Evolutionary conservation across 331 rosid species (phyloP).

Genomic region (Stylosanthes scabra): DNA sequence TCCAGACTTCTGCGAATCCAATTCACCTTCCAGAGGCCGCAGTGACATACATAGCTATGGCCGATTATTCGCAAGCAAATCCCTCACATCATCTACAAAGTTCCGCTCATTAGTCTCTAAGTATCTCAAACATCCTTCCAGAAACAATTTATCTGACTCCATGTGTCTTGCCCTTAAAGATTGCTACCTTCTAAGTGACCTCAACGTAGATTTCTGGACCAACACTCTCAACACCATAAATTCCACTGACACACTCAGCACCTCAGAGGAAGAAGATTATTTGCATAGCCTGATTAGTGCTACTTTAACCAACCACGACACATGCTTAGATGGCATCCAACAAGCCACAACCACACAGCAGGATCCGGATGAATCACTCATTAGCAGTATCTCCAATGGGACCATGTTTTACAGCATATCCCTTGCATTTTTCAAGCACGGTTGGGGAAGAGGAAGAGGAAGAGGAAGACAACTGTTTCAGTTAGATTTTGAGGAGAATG

Average conservation of each 20-base stretch:
- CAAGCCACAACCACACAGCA: constrained; percentile 8
- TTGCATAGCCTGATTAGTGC: constrained; percentile 36
- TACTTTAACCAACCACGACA: constrained; percentile 41
- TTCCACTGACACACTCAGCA: constrained; percentile 20
- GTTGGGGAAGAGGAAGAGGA: constrained; percentile 1
- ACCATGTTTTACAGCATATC: constrained; percentile 35
- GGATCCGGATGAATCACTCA: constrained; percentile 4
- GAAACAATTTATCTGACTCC: not conserved
- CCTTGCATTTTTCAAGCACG: constrained; percentile 17
- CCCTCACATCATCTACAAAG: constrained; percentile 19
- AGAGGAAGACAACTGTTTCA: constrained; percentile 34
- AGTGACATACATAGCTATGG: constrained; percentile 20
- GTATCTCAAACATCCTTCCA: not conserved
- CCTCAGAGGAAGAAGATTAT: constrained; percentile 1
- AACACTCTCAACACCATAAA: constrained; percentile 25
- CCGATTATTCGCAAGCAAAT: not conserved
- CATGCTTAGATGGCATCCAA: constrained; percentile 37
- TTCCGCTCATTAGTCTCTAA: not conserved
- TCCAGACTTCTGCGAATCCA: constrained; percentile 41
- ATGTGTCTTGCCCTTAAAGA: constrained; percentile 26
- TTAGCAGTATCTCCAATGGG: constrained; percentile 33
- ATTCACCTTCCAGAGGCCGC: constrained; percentile 8
- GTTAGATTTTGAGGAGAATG: not conserved
- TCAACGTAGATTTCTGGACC: constrained; percentile 3
- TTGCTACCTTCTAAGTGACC: constrained; percentile 14